Conservation (phyloP, 805 yeast species). For the Tetrapisispora taiwanensis region DNA sequence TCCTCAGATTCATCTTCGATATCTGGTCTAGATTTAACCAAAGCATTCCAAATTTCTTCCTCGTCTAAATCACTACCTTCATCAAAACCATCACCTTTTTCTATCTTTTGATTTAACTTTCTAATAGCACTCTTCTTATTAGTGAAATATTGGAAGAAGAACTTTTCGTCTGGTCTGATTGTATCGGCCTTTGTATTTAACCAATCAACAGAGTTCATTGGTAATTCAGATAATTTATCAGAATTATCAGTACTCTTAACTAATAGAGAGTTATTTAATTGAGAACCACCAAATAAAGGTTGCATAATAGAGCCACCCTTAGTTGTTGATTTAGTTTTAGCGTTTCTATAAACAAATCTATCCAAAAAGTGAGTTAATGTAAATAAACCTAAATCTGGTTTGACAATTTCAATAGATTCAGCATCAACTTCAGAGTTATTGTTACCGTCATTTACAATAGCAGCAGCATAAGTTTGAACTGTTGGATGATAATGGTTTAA, state of each 20-base stretch:
- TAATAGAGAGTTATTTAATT: conserved; percentile 55
- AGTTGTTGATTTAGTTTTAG: conserved; percentile 62
- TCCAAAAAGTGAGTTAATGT: conserved; percentile 87
- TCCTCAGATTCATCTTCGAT: conserved; percentile 41
- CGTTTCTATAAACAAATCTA: conserved; percentile 88
- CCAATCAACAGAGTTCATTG: conserved; percentile 86
- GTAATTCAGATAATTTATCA: conserved; percentile 36
- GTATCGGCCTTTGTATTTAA: conserved; percentile 48
- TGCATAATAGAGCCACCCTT: conserved; percentile 95
- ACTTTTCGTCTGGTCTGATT: conserved; percentile 77
- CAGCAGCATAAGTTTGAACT: conserved; percentile 66
- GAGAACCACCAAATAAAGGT: conserved; percentile 72
- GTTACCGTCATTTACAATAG: conserved; percentile 40
- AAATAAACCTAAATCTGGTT: conserved; percentile 86
- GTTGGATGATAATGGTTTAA: conserved; percentile 87
- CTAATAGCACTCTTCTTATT: conserved; percentile 39
- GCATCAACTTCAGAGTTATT: conserved; percentile 24
- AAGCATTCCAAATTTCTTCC: conserved; percentile 72
- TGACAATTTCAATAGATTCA: conserved; percentile 29
- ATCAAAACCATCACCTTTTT: conserved; percentile 26
- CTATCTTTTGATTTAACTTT: conserved; percentile 21
- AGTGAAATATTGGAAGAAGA: conserved; percentile 78
- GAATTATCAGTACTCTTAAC: conserved; percentile 47
- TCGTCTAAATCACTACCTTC: conserved; percentile 43
- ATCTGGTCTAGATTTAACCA: conserved; percentile 65